Percentiles rank a stretch among this genome's conserved stretches.
These are phyloP conservation scores for Cymbopogon citratus DNA, from an alignment of 176 grass and related monocot species.

Conservation along the genomic window DNA sequence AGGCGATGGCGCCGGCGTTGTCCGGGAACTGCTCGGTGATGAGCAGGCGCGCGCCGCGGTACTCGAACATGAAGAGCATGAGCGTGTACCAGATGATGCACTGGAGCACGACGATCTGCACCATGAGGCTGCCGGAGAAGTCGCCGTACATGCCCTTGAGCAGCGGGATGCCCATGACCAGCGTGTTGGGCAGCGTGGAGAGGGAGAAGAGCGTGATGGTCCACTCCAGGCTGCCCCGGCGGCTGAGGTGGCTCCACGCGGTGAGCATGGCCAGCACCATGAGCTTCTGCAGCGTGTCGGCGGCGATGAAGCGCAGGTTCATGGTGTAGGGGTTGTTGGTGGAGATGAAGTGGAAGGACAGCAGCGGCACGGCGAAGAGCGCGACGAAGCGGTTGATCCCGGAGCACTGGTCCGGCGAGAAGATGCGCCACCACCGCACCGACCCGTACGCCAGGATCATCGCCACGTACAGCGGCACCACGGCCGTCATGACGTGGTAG, in stretches of 20 bases:
- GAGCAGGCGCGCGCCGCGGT: constrained; percentile 78
- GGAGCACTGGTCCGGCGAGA: constrained; percentile 98
- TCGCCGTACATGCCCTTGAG: constrained; percentile 99
- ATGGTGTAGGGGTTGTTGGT: constrained; percentile 91
- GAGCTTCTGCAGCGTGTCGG: constrained; percentile 96
- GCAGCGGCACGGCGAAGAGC: constrained; percentile 93
- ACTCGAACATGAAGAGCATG: constrained; percentile 99
- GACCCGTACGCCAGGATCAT: constrained; percentile 98
- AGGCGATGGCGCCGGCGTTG: constrained; percentile 77
- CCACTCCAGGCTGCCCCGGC: constrained; percentile 79
- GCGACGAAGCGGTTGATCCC: constrained; percentile 99
- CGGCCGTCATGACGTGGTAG: constrained; percentile 98
- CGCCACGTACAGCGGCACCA: constrained; percentile 99
- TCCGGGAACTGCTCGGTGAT: constrained; percentile 98
- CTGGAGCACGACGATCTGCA: constrained; percentile 97
- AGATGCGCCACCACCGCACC: constrained; percentile 98
- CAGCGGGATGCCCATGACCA: constrained; percentile 95
- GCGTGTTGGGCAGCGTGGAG: constrained; percentile 96
- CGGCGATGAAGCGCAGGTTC: constrained; percentile 97
- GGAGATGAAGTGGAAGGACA: constrained; percentile 99
- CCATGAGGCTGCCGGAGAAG: constrained; percentile 82
- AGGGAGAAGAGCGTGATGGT: constrained; percentile 99
- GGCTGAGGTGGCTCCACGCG: constrained; percentile 70
- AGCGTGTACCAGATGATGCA: constrained; percentile 99
- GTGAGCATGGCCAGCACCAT: constrained; percentile 90